Evolutionary conservation across 1,284 basidiomycete genomes (phyloP).

Genomic region (Salmacisia buchloeana): DNA sequence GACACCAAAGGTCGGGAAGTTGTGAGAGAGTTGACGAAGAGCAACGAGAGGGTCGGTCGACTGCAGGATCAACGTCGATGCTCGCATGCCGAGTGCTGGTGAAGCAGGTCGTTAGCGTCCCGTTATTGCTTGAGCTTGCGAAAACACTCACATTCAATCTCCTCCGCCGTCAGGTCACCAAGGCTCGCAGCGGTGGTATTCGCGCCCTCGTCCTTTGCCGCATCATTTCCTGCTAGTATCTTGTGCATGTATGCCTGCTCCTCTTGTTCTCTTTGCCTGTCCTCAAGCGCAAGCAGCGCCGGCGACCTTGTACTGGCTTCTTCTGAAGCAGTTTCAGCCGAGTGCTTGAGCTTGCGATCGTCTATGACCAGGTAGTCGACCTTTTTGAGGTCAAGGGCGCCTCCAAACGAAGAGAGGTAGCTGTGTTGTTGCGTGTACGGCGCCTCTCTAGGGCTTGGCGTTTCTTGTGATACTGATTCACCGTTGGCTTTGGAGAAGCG

Average conservation of each 20-base stretch:
- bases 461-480: not conserved
- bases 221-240: not conserved
- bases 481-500: not conserved
- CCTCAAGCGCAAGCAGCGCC: not conserved
- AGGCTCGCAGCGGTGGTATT: slow-evolving; percentile 3
- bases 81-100: slow-evolving; percentile 25
- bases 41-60: slow-evolving; percentile 40
- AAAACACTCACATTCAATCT: slow-evolving; percentile 14
- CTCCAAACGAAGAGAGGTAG: slow-evolving; percentile 79
- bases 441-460: not conserved
- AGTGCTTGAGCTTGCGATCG: slow-evolving; percentile 31
- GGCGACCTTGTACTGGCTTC: not conserved
- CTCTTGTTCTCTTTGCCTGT: not conserved
- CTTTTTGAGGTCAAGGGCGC: slow-evolving; percentile 87
- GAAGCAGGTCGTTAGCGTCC: not conserved
- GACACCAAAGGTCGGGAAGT: slow-evolving; percentile 38
- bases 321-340: not conserved
- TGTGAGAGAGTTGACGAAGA: slow-evolving; percentile 34
- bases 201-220: slow-evolving; percentile 2
- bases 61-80: slow-evolving; percentile 26
- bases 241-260: not conserved
- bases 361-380: slow-evolving; percentile 85
- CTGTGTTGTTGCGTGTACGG: slow-evolving; percentile 11
- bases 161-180: slow-evolving; percentile 17
- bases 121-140: not conserved